Conservation (phyloP, 225 moss, liverwort and hornwort genomes). For the Marchantia paleacea region DNA sequence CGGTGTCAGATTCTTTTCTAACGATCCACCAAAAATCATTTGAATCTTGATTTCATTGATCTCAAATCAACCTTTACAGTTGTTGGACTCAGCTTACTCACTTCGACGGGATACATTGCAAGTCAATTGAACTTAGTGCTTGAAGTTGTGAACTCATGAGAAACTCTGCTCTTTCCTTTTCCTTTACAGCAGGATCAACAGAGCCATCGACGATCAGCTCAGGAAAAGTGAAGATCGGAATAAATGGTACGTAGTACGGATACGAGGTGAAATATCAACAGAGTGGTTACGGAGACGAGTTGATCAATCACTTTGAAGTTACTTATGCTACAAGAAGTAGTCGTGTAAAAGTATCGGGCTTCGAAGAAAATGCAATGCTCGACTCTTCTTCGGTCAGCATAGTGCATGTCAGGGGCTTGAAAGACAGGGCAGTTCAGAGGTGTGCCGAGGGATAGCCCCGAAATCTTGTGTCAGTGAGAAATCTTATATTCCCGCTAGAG, state of each 20-base stretch:
- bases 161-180: background rate
- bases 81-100: too few relatives aligned
- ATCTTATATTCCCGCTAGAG: too few relatives aligned
- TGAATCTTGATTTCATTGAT: background rate
- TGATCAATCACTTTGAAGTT: too few relatives aligned
- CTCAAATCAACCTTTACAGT: background rate
- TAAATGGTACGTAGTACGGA: slow-evolving; percentile 29
- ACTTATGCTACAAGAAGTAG: background rate
- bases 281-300: too few relatives aligned
- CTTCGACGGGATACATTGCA: background rate
- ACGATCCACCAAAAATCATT: background rate
- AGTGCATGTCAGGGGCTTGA: background rate
- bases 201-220: slow-evolving; percentile 16
- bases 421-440: background rate
- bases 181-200: slow-evolving; percentile 14
- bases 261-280: background rate
- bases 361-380: background rate
- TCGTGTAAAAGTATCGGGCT: background rate
- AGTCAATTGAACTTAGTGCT: background rate
- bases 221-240: slow-evolving; percentile 34
- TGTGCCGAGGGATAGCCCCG: too few relatives aligned
- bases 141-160: background rate
- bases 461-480: too few relatives aligned
- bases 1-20: background rate
- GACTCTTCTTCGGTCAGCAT: background rate